Evolutionary conservation across 1,139 yeast genomes (phyloP), one percentile per base, ranked within the genome.

Genomic region (Torulaspora globosa): DNA sequence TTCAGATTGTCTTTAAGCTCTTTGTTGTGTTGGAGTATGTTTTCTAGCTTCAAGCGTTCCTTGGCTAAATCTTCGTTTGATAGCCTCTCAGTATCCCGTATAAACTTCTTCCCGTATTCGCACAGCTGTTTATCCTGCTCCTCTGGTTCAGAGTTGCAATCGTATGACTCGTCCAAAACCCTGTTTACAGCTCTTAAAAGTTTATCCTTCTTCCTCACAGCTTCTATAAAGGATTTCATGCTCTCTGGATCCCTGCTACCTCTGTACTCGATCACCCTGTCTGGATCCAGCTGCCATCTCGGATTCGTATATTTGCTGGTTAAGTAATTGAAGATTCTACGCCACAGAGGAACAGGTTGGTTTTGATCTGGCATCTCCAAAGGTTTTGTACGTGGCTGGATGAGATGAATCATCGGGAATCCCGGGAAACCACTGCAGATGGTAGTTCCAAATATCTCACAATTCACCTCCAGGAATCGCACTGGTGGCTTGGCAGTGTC

Each of bases 341-440:
- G 42, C 43, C 39, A 39, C 3, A 43, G 31, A 5, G 48, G 35
- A 33, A 31, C 34, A 5, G 47, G 21, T 8, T 39, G 16, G 8
- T 48, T 48, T 5, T 27, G 26, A 7, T 27, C 32, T 4, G 44
- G 27, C 10, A 41, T 6, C 4, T 26, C 44, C 14, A 41, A 18
- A 2, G 47, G 45, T 3, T 33, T 34, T 11, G 29, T 26, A 4
- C 46, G 39, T 12, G 66, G 66, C 21, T 53, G 57, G 9, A 63
- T 46, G 11, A 65, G 39, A 40, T 63, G 60, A n/a, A 65, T 51
- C 29, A 57, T 56, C 8, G 69, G 69, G 42, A 49, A 65, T 3
- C 68, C 69, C 6, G 65, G 65, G 36, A 65, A 44, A 16, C 55
- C 50, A 1, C 45, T 44, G 47, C 69, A 65, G 15, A 65, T 44